A percentile compares a stretch with the other conserved stretches of the same genome.
Conservation (phyloP, 1,139 yeast genomes). For the Meyerozyma smithsonii region DNA sequence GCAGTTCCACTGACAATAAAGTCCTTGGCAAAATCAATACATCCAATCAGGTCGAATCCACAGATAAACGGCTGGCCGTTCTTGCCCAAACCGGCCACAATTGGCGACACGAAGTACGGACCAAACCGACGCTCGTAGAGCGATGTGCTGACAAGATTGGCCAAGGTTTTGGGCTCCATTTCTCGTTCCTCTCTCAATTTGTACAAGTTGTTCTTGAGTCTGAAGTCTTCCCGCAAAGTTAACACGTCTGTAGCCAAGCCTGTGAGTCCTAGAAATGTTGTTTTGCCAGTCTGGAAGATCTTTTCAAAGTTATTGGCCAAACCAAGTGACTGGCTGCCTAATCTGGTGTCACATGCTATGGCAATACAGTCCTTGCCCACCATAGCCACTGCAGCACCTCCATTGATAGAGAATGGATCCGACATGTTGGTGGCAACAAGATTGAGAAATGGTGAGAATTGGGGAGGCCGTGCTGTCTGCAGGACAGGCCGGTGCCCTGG, state of each 20-base stretch:
- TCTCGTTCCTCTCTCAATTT: slow-evolving; percentile 86
- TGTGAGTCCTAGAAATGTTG: slow-evolving; percentile 84
- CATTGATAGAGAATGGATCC: slow-evolving; percentile 48
- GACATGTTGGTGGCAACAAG: slow-evolving; percentile 25
- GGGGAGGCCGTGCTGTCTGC: too few species aligned
- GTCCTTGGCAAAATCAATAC: slow-evolving; percentile 92
- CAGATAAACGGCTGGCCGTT: slow-evolving; percentile 85
- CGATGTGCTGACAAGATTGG: slow-evolving; percentile 86
- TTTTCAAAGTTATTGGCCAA: slow-evolving; percentile 91
- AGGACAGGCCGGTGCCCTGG: too few species aligned
- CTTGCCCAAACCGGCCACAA: slow-evolving; percentile 91
- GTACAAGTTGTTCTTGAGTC: slow-evolving; percentile 82
- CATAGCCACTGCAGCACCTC: slow-evolving; percentile 99
- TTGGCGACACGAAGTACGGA: slow-evolving; percentile 94
- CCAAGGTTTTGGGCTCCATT: slow-evolving; percentile 91
- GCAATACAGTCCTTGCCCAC: slow-evolving; percentile 98
- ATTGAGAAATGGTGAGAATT: background rate
- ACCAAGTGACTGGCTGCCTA: slow-evolving; percentile 92
- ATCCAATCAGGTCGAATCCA: slow-evolving; percentile 94
- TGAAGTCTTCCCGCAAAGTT: slow-evolving; percentile 76
- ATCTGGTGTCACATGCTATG: slow-evolving; percentile 89
- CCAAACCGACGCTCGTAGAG: slow-evolving; percentile 92
- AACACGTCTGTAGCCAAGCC: slow-evolving; percentile 94
- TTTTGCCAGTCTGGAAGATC: slow-evolving; percentile 74
- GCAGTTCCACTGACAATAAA: slow-evolving; percentile 98